Evolutionary conservation across 2,329 filamentous ascomycete species (phyloP).

Genomic region (Fusarium musae): DNA sequence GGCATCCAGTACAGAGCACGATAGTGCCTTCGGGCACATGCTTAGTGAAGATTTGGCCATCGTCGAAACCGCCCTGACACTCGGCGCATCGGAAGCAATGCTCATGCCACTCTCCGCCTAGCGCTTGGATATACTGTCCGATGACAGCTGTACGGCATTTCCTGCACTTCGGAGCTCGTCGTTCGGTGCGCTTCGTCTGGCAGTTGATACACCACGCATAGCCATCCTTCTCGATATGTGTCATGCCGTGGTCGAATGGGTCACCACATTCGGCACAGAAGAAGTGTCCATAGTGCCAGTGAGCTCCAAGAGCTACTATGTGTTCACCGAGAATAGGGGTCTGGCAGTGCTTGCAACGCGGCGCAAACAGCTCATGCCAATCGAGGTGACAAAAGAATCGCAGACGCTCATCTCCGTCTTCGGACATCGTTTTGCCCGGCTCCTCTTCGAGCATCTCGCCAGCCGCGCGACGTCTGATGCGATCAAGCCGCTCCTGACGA

Average conservation of each 20-base stretch:
- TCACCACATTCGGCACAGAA: constrained; percentile 99
- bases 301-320: constrained; percentile 90
- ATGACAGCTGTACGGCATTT: constrained; percentile 87
- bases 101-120: constrained; percentile 94
- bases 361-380: constrained; percentile 94
- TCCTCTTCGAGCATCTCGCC: constrained; percentile 71
- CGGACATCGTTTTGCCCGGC: constrained; percentile 71
- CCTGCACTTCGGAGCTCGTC: constrained; percentile 87
- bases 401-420: constrained; percentile 77
- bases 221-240: constrained; percentile 91
- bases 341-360: constrained; percentile 93
- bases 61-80: constrained; percentile 69
- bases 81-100: constrained; percentile 85
- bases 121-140: constrained; percentile 87
- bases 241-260: constrained; percentile 80
- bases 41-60: constrained; percentile 73
- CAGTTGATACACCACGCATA: constrained; percentile 97
- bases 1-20: constrained; percentile 70
- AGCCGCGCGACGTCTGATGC: constrained; percentile 71
- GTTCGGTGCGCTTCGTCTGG: constrained; percentile 90
- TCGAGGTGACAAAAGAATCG: constrained; percentile 99
- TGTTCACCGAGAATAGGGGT: constrained; percentile 97
- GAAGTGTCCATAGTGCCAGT: constrained; percentile 98
- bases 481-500: constrained; percentile 76
- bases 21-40: constrained; percentile 60